These are phyloP conservation scores for Cladobotryum protrusum DNA, from an alignment of 2,329 filamentous ascomycete species.

Conservation along the genomic window DNA sequence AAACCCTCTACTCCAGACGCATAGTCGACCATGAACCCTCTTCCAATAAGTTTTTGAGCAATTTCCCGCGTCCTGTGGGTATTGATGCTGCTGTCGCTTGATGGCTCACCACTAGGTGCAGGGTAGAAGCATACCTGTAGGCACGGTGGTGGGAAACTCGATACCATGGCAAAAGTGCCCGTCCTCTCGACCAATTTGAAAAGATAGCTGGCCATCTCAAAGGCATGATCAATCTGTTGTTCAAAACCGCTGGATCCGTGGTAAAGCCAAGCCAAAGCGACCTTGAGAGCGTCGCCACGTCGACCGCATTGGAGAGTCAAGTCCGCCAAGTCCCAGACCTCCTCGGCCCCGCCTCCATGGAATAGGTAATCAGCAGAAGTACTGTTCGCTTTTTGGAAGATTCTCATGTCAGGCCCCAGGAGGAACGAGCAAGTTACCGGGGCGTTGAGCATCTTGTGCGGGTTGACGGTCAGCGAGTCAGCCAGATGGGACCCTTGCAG, in stretches of 20 bases:
- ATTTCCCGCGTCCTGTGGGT: slow-evolving; percentile 44
- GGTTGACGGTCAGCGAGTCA: slow-evolving; percentile 80
- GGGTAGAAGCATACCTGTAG: slow-evolving; percentile 95
- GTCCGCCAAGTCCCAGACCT: slow-evolving; percentile 86
- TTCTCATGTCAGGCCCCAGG: slow-evolving; percentile 65
- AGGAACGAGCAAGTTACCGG: slow-evolving; percentile 90
- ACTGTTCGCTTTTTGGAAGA: slow-evolving; percentile 80
- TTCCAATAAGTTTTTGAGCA: slow-evolving; percentile 39
- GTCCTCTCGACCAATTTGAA: slow-evolving; percentile 49
- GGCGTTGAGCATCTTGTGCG: slow-evolving; percentile 95
- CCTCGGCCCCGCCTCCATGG: slow-evolving; percentile 50
- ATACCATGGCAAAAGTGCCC: slow-evolving; percentile 63
- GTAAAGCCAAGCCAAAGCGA: slow-evolving; percentile 85
- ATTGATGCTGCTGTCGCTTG: slow-evolving; percentile 37
- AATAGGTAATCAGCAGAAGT: slow-evolving; percentile 83
- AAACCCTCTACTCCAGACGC: slow-evolving; percentile 50
- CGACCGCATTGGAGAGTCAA: slow-evolving; percentile 90
- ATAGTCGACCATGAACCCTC: slow-evolving; percentile 57
- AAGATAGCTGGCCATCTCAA: slow-evolving; percentile 64
- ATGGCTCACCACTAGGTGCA: slow-evolving; percentile 48
- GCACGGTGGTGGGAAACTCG: slow-evolving; percentile 73
- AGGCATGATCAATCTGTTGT: slow-evolving; percentile 64
- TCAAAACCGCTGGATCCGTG: slow-evolving; percentile 73
- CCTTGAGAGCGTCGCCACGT: slow-evolving; percentile 76
- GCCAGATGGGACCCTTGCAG: slow-evolving; percentile 67